Evolutionary conservation across 2,329 filamentous ascomycete species (phyloP), one percentile per base, ranked within the genome.

Genomic region (Trichoderma sp.): DNA sequence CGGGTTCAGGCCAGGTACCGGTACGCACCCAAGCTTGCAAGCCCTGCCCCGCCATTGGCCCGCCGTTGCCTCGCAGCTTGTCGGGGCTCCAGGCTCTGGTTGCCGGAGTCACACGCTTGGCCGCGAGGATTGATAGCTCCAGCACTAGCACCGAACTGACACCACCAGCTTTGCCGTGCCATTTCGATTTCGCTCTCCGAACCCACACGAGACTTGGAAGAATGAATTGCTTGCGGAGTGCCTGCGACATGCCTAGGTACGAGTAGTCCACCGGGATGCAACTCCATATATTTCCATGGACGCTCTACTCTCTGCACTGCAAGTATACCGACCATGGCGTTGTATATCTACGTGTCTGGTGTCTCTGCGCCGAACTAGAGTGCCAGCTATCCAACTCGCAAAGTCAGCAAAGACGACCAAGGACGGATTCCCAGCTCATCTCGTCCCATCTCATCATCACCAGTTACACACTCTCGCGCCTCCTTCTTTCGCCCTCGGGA

Each of bases 91-190:
- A 68, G 66, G 66, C 66, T 68, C 57, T 68, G 57, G 57, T 68
- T 68, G 66, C 66, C 66, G 66, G 57, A 68, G 66, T 68, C 57
- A 61, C 66, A 68, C 66, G 66, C 66, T 65, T 53, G 53, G n/a
- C 55, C 32, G 53, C 50, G 55, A 30, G 28, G 11, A 59, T 32
- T 32, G 26, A 59, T 68, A 68, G 50, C 50, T 59, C 57, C 66
- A 32, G 64, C 57, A 36, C 66, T 62, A 68, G 39, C 17, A 36
- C 66, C 26, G 26, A 32, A 61, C 30, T 55, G 66, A 34, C 65
- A 68, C 47, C 53, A 68, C 36, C 47, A 47, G 64, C 64, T 58
- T n/a, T 50, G 36, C 28, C 36, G 59, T 57, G 61, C 63, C 63
- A 50, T 20, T 34, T 39, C 43, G 6, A 50, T 34, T 50, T 53